Conservation (phyloP, 768 basidiomycete species). For the Suillus luteus region DNA sequence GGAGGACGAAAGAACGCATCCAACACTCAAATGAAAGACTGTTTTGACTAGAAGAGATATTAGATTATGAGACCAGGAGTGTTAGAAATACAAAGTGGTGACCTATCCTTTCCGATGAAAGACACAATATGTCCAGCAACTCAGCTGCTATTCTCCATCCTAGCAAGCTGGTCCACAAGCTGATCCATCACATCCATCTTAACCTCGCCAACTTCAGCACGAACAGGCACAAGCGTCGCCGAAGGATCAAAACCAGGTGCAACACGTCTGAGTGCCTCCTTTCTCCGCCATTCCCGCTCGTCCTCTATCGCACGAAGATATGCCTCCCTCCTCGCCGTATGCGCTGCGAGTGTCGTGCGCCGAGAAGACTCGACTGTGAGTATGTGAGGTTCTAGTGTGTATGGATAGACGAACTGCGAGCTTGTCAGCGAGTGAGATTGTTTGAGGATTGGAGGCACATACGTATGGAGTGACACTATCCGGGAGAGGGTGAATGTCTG, state of each 20-base stretch:
- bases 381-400: conserved; percentile 87
- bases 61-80: not conserved
- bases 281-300: conserved; percentile 66
- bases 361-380: conserved; percentile 76
- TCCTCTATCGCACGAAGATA: conserved; percentile 72
- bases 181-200: conserved; percentile 74
- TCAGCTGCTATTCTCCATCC: conserved; percentile 44
- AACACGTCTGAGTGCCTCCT: conserved; percentile 70
- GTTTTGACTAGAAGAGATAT: not conserved
- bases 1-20: not conserved
- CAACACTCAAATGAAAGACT: not conserved
- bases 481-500: conserved; percentile 92
- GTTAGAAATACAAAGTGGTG: not conserved
- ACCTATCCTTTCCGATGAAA: not conserved
- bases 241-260: conserved; percentile 82
- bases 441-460: conserved; percentile 23
- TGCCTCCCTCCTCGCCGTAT: conserved; percentile 67
- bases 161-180: conserved; percentile 79
- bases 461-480: conserved; percentile 91
- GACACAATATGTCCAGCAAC: not conserved
- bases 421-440: conserved; percentile 10
- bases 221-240: conserved; percentile 44
- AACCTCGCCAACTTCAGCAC: conserved; percentile 16
- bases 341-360: conserved; percentile 62
- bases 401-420: conserved; percentile 91